Evolutionary conservation across 2,329 filamentous ascomycete genomes (phyloP), one percentile per base, ranked within the genome.

Genomic region (Fusarium avenaceum): DNA sequence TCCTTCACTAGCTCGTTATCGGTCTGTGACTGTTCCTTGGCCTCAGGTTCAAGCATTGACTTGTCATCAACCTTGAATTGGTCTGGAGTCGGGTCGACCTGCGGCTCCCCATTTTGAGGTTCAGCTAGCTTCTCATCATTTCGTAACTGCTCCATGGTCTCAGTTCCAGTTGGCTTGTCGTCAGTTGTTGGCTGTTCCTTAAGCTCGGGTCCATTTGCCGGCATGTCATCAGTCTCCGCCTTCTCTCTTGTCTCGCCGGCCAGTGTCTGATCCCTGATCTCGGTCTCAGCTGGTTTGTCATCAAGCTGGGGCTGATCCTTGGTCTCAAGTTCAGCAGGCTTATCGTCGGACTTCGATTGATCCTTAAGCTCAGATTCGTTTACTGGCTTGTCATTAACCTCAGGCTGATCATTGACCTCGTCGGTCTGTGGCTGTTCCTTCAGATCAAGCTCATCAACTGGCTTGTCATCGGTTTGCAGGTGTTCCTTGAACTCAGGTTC

Each of bases 181-280:
- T 62, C 28, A 17, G 28, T 42, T n/a, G 62, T 40, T 7, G 19
- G 10, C n/a, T 28, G 58, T 30, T 61, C 58, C 15, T 32, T 17
- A 5, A 15, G 20, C 44, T 32, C 33, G 11, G 24, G 30, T 15
- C 49, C 52, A 10, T n/a, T 38, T n/a, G n/a, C 14, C 20, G n/a
- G 20, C 22, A 19, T n/a, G 13, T 42, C 46, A 22, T 24, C 20
- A 10, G 38, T 17, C 19, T 26, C 20, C 3, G 20, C 10, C n/a
- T 35, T 20, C 17, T 20, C 28, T 22, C 26, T 14, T 22, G 19
- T 26, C 32, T 48, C 38, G 11, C 38, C 26, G 8, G 51, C 30
- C 33, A 39, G 32, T n/a, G 35, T 14, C 11, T 38, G 19, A 30
- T 61, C 58, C 22, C 42, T 54, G 6, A 22, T n/a, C 17, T 33